Evolutionary conservation across 108 stramenopile species (phyloP).

Genomic region (Hondaea fermentalgiana): DNA sequence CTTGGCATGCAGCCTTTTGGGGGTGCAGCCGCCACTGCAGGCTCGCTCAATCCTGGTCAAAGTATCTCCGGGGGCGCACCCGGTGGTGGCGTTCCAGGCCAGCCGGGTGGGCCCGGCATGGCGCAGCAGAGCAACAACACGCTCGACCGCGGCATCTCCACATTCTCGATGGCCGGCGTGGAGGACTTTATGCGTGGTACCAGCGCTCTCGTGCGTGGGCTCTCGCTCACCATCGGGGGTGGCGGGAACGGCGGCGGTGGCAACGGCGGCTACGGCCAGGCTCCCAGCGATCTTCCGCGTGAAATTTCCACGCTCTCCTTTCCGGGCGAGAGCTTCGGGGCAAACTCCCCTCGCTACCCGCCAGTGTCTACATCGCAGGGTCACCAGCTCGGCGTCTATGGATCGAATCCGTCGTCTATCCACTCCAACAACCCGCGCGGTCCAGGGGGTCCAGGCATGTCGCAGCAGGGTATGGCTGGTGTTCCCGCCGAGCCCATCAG

Average conservation of each 20-base stretch:
- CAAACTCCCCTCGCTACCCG: not conserved
- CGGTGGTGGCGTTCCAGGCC: too few species aligned
- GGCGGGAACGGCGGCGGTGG: not conserved
- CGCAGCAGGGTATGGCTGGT: not conserved
- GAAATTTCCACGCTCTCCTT: not conserved
- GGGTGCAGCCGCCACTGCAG: not conserved
- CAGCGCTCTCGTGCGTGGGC: not conserved
- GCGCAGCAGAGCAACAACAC: not conserved
- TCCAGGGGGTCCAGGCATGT: too few species aligned
- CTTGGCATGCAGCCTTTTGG: not conserved
- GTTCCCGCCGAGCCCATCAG: not conserved
- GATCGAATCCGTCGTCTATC: too few species aligned
- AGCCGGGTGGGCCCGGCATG: not conserved
- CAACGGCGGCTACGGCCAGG: not conserved
- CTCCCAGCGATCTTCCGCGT: not conserved
- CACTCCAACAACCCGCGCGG: too few species aligned
- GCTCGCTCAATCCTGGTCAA: not conserved
- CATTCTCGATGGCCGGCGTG: not conserved
- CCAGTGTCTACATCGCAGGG: not conserved
- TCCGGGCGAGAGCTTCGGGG: not conserved
- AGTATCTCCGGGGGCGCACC: too few species aligned
- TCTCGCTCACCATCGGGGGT: not conserved
- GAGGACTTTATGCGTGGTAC: not conserved
- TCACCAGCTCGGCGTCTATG: too few species aligned
- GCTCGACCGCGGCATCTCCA: not conserved